Evolutionary conservation across 768 basidiomycete genomes (phyloP), one percentile per base, ranked within the genome.

Genomic region (Agaricus blazei): DNA sequence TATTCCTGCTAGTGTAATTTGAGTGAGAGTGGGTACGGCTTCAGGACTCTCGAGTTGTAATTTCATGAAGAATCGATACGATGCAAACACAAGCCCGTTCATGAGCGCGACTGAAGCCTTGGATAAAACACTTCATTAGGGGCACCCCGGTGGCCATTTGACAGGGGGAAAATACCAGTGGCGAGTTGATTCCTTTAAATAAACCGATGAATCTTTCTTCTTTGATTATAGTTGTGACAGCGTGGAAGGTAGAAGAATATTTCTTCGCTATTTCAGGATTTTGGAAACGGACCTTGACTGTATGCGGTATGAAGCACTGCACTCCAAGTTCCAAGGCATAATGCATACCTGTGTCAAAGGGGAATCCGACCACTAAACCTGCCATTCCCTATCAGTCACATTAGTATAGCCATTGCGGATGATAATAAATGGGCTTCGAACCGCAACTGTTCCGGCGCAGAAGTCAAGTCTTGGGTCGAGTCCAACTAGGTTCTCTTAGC

Each of bases 51-150:
- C 72, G 4, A 84, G 71, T 64, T 93, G 89, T 0, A 81, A 57
- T 47, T 82, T 80, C 74, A 93, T 82, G 51, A 94, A 77, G 64
- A 88, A 83, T 23, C 85, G 82, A 71, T 96, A 96, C 0, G 86
- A 84, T 0, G 90, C 81, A 67, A 97, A 96, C 3, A 95, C 83
- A 14, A 93, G 73, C 11, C 93, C 92, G 63, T 95, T 97, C 75
- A 92, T 79, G 1, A 88, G 71, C 0, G 90, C 88, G 24, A 80
- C 79, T 2, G 84, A 81, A 1, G 82, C 77, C 90, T 91, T 46
- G 34, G 19, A 29, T 26, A 43, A 15, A 38, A 50, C 15, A 15
- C 27, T 19, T 37, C 27, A 37, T 37, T 34, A 52, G 36, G 45
- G 24, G n/a, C 27, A 19, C 9, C 28, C 6, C 14, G 15, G 38